Evolutionary conservation across 306 rosid species (phyloP).

Genomic region (Quercus agrifolia): DNA sequence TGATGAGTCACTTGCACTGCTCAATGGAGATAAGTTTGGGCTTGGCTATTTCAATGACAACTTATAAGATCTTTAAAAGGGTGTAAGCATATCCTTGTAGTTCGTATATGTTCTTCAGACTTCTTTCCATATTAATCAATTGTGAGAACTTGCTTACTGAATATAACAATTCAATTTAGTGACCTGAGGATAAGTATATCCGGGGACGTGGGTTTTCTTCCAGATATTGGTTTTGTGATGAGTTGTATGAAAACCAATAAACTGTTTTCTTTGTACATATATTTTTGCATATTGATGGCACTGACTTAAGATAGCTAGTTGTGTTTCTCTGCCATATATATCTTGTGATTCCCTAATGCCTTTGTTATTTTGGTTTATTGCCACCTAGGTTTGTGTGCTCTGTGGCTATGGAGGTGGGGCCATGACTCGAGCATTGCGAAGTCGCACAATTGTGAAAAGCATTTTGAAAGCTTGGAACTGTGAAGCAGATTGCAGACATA

Average conservation of each 20-base stretch:
- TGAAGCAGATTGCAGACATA: constrained; percentile 30
- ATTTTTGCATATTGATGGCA: not conserved
- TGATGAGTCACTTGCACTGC: too few species aligned
- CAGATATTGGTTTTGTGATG: not conserved
- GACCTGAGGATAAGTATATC: not conserved
- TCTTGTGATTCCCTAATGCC: not conserved
- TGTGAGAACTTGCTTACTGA: not conserved
- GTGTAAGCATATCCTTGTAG: not conserved
- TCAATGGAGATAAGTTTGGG: not conserved
- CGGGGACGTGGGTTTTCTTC: not conserved
- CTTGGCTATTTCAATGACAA: not conserved
- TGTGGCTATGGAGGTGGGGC: constrained; percentile 84
- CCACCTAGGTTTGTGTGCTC: constrained; percentile 56
- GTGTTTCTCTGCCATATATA: not conserved
- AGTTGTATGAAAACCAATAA: not conserved
- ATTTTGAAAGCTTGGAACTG: constrained; percentile 46
- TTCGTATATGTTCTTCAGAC: not conserved
- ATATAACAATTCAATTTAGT: not conserved
- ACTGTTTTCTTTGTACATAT: not conserved
- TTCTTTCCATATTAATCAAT: not conserved
- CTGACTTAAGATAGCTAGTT: not conserved
- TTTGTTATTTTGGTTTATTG: not conserved
- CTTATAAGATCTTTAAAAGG: not conserved
- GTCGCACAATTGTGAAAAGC: constrained; percentile 43
- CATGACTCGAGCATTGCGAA: constrained; percentile 56